phyloP scores from a whole-genome alignment of 306 rosid species.

The Acmispon strigosus region DNA sequence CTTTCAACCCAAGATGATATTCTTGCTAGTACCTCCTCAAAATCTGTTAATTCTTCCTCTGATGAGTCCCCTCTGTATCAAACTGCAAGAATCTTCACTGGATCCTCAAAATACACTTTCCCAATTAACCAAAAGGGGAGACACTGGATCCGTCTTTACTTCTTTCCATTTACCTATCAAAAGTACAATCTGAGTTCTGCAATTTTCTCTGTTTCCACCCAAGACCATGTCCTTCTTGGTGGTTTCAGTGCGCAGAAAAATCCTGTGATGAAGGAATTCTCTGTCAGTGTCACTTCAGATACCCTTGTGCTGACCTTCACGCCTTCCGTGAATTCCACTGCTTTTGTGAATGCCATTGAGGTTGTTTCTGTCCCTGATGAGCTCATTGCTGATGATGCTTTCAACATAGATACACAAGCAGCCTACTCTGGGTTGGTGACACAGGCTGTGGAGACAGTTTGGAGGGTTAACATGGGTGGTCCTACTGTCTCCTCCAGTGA shows the following conservation, averaged over 20 bases:
- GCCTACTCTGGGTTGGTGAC: conserved; percentile 34
- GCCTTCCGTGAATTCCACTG: conserved; percentile 48
- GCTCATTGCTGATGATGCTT: conserved; percentile 45
- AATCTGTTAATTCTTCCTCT: conserved; percentile 24
- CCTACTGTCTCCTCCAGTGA: conserved; percentile 36
- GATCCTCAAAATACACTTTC: conserved; percentile 59
- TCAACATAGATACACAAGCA: neutral
- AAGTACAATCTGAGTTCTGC: conserved; percentile 47
- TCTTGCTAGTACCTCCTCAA: conserved; percentile 37
- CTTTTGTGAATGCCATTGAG: conserved; percentile 77
- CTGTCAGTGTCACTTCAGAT: conserved; percentile 40
- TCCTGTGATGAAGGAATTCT: conserved; percentile 53
- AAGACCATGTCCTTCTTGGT: conserved; percentile 39
- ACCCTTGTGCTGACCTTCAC: conserved; percentile 47
- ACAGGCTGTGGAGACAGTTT: conserved; percentile 63
- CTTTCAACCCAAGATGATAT: conserved; percentile 55
- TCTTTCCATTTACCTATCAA: conserved; percentile 48
- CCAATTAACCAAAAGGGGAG: conserved; percentile 51
- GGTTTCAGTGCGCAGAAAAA: conserved; percentile 26
- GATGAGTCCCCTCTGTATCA: conserved; percentile 42
- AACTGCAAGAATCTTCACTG: conserved; percentile 71
- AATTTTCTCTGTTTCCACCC: conserved; percentile 50
- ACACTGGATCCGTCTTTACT: conserved; percentile 91
- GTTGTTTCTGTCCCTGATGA: conserved; percentile 67
- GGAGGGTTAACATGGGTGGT: conserved; percentile 95